Evolutionary conservation across 2,329 filamentous ascomycete genomes (phyloP).

Genomic region (Diplodia sapinea): DNA sequence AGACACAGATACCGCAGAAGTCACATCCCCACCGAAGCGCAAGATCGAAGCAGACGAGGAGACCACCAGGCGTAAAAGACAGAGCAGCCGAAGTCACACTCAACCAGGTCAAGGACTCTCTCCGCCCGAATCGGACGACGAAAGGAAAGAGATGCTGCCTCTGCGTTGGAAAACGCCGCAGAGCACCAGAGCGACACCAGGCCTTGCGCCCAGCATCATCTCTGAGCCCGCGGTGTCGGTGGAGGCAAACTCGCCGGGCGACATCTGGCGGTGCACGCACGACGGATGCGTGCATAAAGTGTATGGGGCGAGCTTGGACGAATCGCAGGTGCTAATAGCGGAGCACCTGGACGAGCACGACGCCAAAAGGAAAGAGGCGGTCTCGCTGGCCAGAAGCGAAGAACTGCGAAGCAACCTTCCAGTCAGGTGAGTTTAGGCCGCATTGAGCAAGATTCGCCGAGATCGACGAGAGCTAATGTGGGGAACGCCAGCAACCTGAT

Average conservation of each 20-base stretch:
- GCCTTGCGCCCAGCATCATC: constrained; percentile 7
- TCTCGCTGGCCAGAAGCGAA: constrained; percentile 62
- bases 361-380: constrained; percentile 58
- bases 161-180: constrained; percentile 38
- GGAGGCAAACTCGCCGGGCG: constrained; percentile 59
- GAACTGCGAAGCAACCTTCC: constrained; percentile 48
- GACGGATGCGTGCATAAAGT: constrained; percentile 69
- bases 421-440: constrained; percentile 43
- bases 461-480: constrained; percentile 6
- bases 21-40: constrained; percentile 26
- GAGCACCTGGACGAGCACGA: constrained; percentile 68
- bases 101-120: background rate
- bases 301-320: constrained; percentile 63
- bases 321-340: constrained; percentile 62
- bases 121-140: constrained; percentile 21
- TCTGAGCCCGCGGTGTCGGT: constrained; percentile 37
- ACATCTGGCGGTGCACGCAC: constrained; percentile 70
- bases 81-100: background rate
- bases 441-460: too few relatives aligned
- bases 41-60: constrained; percentile 30
- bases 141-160: constrained; percentile 36
- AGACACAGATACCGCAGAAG: constrained; percentile 29
- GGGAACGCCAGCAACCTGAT: constrained; percentile 48
- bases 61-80: constrained; percentile 13
- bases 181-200: background rate